Conservation (phyloP, 768 basidiomycete genomes). For the Suillus plorans region DNA sequence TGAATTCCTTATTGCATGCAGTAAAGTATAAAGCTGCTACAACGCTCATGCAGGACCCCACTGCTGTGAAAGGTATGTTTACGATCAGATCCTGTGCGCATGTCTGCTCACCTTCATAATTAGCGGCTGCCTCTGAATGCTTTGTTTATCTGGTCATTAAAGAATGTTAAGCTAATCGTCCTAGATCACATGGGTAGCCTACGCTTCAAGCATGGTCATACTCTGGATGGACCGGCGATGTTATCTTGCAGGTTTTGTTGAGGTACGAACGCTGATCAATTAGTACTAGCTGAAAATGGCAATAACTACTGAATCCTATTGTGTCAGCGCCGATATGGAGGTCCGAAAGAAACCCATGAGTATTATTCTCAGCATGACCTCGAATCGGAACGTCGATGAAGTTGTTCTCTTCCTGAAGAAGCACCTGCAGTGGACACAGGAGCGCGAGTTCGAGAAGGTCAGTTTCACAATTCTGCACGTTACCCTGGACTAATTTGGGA, state of each 20-base stretch:
- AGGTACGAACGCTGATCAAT: constrained; percentile 45
- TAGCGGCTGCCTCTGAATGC: constrained; percentile 79
- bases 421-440: constrained; percentile 91
- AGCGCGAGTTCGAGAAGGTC: constrained; percentile 38
- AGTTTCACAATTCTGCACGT: no score
- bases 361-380: constrained; percentile 90
- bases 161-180: constrained; percentile 97
- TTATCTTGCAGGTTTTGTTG: no score
- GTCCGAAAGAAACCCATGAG: constrained; percentile 89
- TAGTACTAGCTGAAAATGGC: not conserved
- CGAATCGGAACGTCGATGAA: constrained; percentile 93
- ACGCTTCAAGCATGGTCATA: constrained; percentile 80
- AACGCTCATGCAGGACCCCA: no score
- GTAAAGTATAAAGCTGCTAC: no score
- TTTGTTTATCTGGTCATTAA: constrained; percentile 89
- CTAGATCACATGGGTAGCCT: constrained; percentile 85
- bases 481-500: constrained; percentile 46
- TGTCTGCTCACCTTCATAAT: constrained; percentile 6
- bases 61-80: no score
- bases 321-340: constrained; percentile 87
- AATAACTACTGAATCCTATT: constrained; percentile 2
- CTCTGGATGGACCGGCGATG: constrained; percentile 88
- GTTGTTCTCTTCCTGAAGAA: constrained; percentile 97
- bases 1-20: no score
- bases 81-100: not conserved